phyloP scores from a whole-genome alignment of 2,329 filamentous ascomycete species.

The Colletotrichum sp. region DNA sequence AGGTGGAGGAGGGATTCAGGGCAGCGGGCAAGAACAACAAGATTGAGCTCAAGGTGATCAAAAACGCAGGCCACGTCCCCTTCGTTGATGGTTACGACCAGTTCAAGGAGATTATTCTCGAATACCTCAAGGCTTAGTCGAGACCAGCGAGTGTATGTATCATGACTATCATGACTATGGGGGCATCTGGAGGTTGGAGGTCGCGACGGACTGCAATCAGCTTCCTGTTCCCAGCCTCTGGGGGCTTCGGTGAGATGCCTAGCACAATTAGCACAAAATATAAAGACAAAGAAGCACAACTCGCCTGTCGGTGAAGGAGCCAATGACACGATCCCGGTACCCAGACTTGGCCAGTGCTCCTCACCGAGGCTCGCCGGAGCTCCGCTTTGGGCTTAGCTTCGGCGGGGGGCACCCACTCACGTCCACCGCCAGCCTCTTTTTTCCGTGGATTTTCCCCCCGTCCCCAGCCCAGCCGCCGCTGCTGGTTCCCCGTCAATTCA shows the following conservation, averaged over 20 bases:
- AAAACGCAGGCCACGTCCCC: slow-evolving; percentile 40
- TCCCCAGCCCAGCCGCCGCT: not conserved
- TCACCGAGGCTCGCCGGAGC: not conserved
- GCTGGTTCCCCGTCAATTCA: not conserved
- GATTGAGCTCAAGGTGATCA: slow-evolving; percentile 39
- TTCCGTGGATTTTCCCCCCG: not conserved
- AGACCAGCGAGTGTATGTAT: not conserved
- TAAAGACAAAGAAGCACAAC: not conserved
- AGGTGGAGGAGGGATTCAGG: slow-evolving; percentile 37
- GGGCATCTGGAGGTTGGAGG: not conserved
- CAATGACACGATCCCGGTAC: not conserved
- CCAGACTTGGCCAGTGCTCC: not conserved
- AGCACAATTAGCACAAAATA: not conserved
- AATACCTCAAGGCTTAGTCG: slow-evolving; percentile 25
- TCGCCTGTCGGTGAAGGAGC: not conserved
- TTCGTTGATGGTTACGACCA: slow-evolving; percentile 41
- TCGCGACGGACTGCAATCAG: not conserved
- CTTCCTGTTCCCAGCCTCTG: slow-evolving; percentile 3
- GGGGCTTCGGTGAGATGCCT: not conserved
- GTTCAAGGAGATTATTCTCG: slow-evolving; percentile 31
- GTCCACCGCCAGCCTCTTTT: slow-evolving; percentile 11
- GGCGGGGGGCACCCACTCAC: not conserved
- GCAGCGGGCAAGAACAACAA: slow-evolving; percentile 25
- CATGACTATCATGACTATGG: not conserved
- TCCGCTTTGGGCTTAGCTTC: not conserved